Conservation (phyloP, 164 flowering plant genomes). For the Nelumbo lutea region DNA sequence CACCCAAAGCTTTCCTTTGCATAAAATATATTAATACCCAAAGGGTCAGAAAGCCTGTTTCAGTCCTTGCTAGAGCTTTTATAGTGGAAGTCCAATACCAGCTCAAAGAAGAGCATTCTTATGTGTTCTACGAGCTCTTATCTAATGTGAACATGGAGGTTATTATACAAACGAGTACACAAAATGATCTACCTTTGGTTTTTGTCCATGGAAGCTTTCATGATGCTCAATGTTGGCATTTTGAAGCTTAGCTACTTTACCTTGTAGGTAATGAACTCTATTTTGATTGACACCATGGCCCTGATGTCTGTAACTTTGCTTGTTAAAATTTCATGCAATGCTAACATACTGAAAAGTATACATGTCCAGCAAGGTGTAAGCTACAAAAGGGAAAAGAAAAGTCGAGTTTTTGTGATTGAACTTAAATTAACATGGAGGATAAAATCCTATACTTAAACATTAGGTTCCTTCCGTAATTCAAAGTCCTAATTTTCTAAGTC, state of each 20-base stretch:
- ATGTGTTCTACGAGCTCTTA: conserved; percentile 67
- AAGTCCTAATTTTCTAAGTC: too few species aligned
- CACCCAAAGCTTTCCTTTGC: conserved; percentile 7
- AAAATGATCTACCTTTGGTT: conserved; percentile 50
- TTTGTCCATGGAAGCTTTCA: conserved; percentile 94
- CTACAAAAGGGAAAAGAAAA: too few species aligned
- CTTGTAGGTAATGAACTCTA: not conserved
- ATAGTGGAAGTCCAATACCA: conserved; percentile 51
- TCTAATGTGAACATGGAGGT: conserved; percentile 85
- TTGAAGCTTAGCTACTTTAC: not conserved
- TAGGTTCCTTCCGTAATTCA: too few species aligned
- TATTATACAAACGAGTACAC: conserved; percentile 45
- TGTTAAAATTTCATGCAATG: too few species aligned
- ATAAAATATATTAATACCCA: conserved; percentile 12
- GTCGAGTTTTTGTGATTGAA: too few species aligned
- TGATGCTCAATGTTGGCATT: conserved; percentile 90
- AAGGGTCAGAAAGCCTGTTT: conserved; percentile 25
- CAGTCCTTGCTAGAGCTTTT: conserved; percentile 19
- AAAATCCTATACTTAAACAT: too few species aligned
- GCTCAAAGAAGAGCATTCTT: conserved; percentile 61
- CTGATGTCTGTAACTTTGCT: not conserved
- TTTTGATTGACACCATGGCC: not conserved
- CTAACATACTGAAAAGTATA: too few species aligned
- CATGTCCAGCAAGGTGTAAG: too few species aligned
- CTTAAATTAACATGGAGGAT: too few species aligned